Evolutionary conservation across 371 early-diverging fungal species (phyloP).

Genomic region (Globomyces sp.): DNA sequence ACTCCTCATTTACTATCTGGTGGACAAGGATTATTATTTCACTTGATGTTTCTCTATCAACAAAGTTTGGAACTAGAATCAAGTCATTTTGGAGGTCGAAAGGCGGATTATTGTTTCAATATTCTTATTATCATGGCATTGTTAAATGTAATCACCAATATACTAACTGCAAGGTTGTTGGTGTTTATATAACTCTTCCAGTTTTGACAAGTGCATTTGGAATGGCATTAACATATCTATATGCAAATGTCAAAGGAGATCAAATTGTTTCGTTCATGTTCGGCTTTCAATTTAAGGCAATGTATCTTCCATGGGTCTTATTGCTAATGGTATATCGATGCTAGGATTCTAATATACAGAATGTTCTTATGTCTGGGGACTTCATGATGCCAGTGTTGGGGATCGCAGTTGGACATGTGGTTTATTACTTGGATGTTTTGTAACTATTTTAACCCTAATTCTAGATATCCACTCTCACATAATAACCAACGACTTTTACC

Average conservation of each 20-base stretch:
- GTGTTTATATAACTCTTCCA: not conserved
- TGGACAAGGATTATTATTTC: slow-evolving; percentile 4
- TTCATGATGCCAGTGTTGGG: not conserved
- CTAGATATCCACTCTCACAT: not conserved
- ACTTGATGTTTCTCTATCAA: slow-evolving; percentile 5
- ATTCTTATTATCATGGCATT: slow-evolving; percentile 4
- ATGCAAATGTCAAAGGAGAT: not conserved
- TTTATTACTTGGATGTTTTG: not conserved
- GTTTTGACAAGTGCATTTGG: slow-evolving; percentile 11
- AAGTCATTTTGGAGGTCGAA: not conserved
- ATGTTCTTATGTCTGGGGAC: slow-evolving; percentile 4
- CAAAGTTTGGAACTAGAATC: not conserved
- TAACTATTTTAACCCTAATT: not conserved
- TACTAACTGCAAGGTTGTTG: not conserved
- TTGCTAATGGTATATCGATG: not conserved
- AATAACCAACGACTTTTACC: not conserved
- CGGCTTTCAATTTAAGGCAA: slow-evolving; percentile 13
- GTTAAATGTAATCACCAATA: not conserved
- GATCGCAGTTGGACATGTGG: not conserved
- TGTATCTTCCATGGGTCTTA: slow-evolving; percentile 5
- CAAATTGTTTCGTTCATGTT: slow-evolving; percentile 8
- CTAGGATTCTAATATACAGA: not conserved
- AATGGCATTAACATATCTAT: slow-evolving; percentile 6
- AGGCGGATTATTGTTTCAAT: not conserved
- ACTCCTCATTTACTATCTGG: not conserved